Conservation (phyloP, 2,329 filamentous ascomycete species). For the Cadophora gregata region DNA sequence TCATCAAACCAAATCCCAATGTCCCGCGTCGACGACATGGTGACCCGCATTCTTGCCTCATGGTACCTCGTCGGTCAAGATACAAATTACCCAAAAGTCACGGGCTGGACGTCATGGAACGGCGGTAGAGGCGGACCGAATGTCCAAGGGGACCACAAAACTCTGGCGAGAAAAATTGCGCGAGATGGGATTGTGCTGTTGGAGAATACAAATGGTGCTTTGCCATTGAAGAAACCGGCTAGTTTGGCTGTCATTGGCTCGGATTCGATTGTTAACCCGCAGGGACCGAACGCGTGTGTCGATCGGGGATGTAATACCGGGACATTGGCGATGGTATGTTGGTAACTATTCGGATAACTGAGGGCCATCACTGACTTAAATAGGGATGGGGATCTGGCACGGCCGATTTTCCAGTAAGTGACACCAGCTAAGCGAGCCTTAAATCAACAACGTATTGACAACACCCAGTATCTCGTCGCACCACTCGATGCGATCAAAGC, state of each 20-base stretch:
- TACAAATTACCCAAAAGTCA: constrained; percentile 54
- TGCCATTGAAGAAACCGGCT: constrained; percentile 62
- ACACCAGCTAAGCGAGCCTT: not conserved
- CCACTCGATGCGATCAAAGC: constrained; percentile 69
- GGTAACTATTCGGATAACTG: not conserved
- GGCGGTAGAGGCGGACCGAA: constrained; percentile 46
- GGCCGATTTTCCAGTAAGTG: constrained; percentile 51
- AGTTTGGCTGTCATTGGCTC: constrained; percentile 67
- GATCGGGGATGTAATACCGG: constrained; percentile 67
- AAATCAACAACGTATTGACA: constrained; percentile 12
- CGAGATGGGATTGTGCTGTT: constrained; percentile 68
- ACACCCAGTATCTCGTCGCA: constrained; percentile 60
- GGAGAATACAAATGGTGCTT: constrained; percentile 63
- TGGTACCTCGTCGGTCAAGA: constrained; percentile 65
- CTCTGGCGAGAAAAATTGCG: constrained; percentile 62
- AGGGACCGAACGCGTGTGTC: constrained; percentile 66
- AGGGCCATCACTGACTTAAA: constrained; percentile 9
- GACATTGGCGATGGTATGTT: constrained; percentile 71
- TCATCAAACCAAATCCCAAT: constrained; percentile 59
- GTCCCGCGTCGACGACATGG: constrained; percentile 71
- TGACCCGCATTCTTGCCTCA: constrained; percentile 64
- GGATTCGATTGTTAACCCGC: constrained; percentile 63
- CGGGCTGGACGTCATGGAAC: constrained; percentile 52
- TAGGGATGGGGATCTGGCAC: constrained; percentile 62
- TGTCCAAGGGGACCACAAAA: constrained; percentile 64